Percentiles rank a stretch among this genome's conserved stretches.
phyloP scores from a whole-genome alignment of 495 filamentous ascomycete species.

The Halenospora varia region DNA sequence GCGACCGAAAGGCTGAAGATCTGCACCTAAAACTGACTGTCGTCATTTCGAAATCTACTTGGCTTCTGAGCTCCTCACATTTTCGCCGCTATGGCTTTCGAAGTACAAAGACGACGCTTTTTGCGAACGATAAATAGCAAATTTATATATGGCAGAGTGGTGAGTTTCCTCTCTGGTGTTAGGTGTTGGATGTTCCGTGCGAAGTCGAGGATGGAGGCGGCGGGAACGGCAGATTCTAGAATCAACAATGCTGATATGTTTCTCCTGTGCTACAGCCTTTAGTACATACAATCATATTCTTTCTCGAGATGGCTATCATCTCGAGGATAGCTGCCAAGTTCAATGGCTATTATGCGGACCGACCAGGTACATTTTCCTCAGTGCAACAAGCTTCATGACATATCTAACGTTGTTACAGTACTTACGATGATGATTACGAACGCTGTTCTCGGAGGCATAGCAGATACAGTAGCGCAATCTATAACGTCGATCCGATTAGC shows the following conservation, averaged over 20 bases:
- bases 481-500: slow-evolving; percentile 78
- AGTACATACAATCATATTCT: slow-evolving; percentile 77
- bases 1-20: neutral
- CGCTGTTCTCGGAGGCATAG: slow-evolving; percentile 85
- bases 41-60: neutral
- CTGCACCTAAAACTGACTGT: neutral
- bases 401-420: slow-evolving; percentile 45
- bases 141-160: slow-evolving; percentile 76
- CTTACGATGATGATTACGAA: slow-evolving; percentile 99
- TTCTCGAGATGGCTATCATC: slow-evolving; percentile 83
- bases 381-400: neutral
- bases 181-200: slow-evolving; percentile 6
- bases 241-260: slow-evolving; percentile 18
- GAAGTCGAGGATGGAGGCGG: slow-evolving; percentile 9
- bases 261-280: slow-evolving; percentile 60
- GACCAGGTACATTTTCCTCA: slow-evolving; percentile 57
- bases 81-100: slow-evolving; percentile 43
- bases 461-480: slow-evolving; percentile 92
- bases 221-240: slow-evolving; percentile 17
- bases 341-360: slow-evolving; percentile 85
- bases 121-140: slow-evolving; percentile 67
- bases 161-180: slow-evolving; percentile 41
- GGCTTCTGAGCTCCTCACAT: neutral
- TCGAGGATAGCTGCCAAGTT: slow-evolving; percentile 80
- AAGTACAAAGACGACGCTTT: slow-evolving; percentile 56